Evolutionary conservation across 2,329 filamentous ascomycete species (phyloP), one percentile per base, ranked within the genome.

Genomic region (Fusarium longipes): DNA sequence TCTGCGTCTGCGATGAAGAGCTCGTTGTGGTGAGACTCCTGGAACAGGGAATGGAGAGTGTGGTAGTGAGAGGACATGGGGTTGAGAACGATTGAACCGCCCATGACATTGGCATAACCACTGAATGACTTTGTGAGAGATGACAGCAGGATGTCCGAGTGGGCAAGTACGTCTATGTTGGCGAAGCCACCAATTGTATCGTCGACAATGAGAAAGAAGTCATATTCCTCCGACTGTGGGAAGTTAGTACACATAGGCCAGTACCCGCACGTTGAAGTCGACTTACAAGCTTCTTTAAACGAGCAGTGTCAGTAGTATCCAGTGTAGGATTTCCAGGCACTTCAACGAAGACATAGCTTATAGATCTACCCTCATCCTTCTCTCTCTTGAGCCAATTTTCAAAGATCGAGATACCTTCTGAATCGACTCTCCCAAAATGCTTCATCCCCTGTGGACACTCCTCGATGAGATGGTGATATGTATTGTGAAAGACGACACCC

Each of bases 121-220:
- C 78, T 86, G 70, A 89, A 88, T 3, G 81, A 80, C 73, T 89
- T 89, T n/a, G 85, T 88, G 17, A 88, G 77, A 24, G 81, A 84
- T 0, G 83, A 83, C 17, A 85, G 66, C 29, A 89, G 62, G 1
- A 86, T 72, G 65, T 89, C 85, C 3, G 82, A 81, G 0, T 79
- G 75, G 7, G 75, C 66, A 5, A 86, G 72, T 32, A 89, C 73
- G 70, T 88, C 83, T 58, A 86, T 72, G 69, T 84, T 86, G 68
- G 75, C 79, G 54, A 83, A 82, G 27, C 78, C 79, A n/a, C 77
- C 78, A 43, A 84, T 63, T 0, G 83, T 86, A 43, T 86, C 84
- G 66, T 86, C 84, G 3, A 82, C 71, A 17, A 83, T 74, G 43
- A 85, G 64, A 48, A 83, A 75, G 65, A 85, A 82, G 35, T 73